phyloP scores from a whole-genome alignment of 2,329 filamentous ascomycete genomes.

The Penicillium sclerotiorum region DNA sequence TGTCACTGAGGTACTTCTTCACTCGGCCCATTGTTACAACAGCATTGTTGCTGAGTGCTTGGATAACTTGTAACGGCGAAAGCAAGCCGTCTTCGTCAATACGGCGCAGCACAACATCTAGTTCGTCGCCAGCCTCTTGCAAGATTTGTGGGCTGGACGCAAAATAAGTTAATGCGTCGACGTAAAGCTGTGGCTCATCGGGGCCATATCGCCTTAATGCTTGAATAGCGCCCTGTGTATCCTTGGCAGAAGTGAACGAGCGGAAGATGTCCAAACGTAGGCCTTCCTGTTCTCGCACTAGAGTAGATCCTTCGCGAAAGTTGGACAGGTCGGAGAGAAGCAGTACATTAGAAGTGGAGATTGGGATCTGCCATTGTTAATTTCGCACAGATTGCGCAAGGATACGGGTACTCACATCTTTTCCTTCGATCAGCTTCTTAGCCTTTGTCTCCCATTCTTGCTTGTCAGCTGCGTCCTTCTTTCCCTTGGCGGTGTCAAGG shows the following conservation, averaged over 20 bases:
- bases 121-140: conserved; percentile 83
- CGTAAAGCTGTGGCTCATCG: conserved; percentile 87
- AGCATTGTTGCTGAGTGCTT: conserved; percentile 76
- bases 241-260: conserved; percentile 88
- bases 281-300: conserved; percentile 92
- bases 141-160: conserved; percentile 81
- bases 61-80: conserved; percentile 94
- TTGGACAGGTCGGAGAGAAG: conserved; percentile 88
- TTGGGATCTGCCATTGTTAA: conserved; percentile 58
- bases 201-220: conserved; percentile 89
- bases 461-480: conserved; percentile 66
- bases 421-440: conserved; percentile 80
- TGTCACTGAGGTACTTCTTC: conserved; percentile 85
- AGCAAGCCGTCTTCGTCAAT: conserved; percentile 91
- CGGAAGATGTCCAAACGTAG: conserved; percentile 94
- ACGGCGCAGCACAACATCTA: conserved; percentile 76
- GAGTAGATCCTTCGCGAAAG: conserved; percentile 85
- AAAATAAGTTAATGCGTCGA: conserved; percentile 89
- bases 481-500: conserved; percentile 79
- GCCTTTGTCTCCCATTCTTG: conserved; percentile 89
- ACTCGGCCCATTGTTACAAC: conserved; percentile 98
- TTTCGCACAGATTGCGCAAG: neutral
- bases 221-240: conserved; percentile 86
- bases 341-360: conserved; percentile 93
- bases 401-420: conserved; percentile 57